A percentile compares a stretch with the other conserved stretches of the same genome.
phyloP scores from a whole-genome alignment of 2,329 filamentous ascomycete species.

The Gaeumannomyces sp. region DNA sequence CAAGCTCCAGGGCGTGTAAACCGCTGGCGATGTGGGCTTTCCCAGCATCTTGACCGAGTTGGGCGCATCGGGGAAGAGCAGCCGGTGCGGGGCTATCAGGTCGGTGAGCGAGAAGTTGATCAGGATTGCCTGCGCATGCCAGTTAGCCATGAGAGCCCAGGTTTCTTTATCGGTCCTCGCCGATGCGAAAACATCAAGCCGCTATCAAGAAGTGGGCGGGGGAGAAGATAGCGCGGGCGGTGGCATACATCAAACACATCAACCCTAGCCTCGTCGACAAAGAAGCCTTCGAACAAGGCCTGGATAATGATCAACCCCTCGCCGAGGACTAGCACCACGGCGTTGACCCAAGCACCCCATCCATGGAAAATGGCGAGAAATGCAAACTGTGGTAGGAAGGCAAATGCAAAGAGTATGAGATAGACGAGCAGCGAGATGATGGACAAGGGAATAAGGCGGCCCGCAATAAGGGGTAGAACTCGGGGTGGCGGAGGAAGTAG shows the following conservation, averaged over 20 bases:
- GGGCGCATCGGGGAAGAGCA: slow-evolving; percentile 60
- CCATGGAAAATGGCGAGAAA: slow-evolving; percentile 88
- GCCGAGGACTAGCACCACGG: slow-evolving; percentile 79
- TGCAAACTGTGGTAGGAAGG: slow-evolving; percentile 83
- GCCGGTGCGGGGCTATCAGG: slow-evolving; percentile 60
- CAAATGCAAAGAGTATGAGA: slow-evolving; percentile 77
- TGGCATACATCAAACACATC: slow-evolving; percentile 73
- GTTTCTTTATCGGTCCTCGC: no score
- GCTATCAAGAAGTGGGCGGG: not conserved
- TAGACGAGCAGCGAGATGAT: slow-evolving; percentile 80
- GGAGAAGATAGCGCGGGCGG: not conserved
- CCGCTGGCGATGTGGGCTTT: slow-evolving; percentile 67
- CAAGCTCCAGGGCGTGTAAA: slow-evolving; percentile 84
- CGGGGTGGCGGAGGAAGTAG: slow-evolving; percentile 72
- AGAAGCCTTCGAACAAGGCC: slow-evolving; percentile 70
- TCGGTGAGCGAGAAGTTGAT: slow-evolving; percentile 66
- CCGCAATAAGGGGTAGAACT: slow-evolving; percentile 71
- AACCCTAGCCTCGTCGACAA: slow-evolving; percentile 72
- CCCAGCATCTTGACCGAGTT: slow-evolving; percentile 75
- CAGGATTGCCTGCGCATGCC: slow-evolving; percentile 52
- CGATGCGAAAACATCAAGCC: slow-evolving; percentile 2
- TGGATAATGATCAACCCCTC: slow-evolving; percentile 67
- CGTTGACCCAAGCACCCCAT: slow-evolving; percentile 82
- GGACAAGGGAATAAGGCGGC: slow-evolving; percentile 72
- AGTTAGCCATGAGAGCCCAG: slow-evolving; percentile 11